Evolutionary conservation across 192 early-diverging fungal genomes (phyloP).

Genomic region (Dissophora globulifera): DNA sequence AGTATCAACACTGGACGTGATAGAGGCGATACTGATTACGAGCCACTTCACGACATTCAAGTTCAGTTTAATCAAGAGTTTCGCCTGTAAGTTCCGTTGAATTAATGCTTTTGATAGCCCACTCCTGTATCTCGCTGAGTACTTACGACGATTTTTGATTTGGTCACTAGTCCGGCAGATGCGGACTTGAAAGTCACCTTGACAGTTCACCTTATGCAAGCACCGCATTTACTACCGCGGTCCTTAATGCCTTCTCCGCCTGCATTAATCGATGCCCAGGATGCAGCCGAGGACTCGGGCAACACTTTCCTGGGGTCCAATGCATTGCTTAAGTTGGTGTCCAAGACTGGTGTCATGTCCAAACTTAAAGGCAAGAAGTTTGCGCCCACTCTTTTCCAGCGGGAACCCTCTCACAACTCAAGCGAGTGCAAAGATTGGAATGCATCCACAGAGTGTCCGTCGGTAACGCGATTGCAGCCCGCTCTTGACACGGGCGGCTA

Average conservation of each 20-base stretch:
- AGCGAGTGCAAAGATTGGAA: too few species aligned
- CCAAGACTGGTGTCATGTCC: too few species aligned
- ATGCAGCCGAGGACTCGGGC: background rate
- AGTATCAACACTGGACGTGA: conserved; percentile 36
- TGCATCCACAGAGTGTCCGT: too few species aligned
- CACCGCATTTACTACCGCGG: conserved; percentile 22
- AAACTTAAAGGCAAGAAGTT: too few species aligned
- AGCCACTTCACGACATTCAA: conserved; percentile 10
- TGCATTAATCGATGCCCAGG: background rate
- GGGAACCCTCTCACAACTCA: too few species aligned
- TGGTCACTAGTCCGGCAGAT: conserved; percentile 13
- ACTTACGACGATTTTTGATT: too few species aligned
- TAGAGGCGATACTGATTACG: conserved; percentile 44
- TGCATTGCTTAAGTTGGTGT: too few species aligned
- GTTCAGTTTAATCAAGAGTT: conserved; percentile 44
- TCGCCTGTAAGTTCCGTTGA: conserved; percentile 20
- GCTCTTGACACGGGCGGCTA: too few species aligned
- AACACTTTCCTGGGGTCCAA: background rate
- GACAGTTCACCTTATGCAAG: conserved; percentile 43
- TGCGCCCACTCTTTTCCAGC: too few species aligned
- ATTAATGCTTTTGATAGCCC: too few species aligned
- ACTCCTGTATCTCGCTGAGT: background rate
- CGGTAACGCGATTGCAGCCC: too few species aligned
- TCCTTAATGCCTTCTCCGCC: background rate
- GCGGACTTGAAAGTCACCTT: conserved; percentile 6